A percentile compares a stretch with the other conserved stretches of the same genome.
These are phyloP conservation scores for Mimosa pudica DNA, from an alignment of 306 rosid species.

Conservation along the genomic window DNA sequence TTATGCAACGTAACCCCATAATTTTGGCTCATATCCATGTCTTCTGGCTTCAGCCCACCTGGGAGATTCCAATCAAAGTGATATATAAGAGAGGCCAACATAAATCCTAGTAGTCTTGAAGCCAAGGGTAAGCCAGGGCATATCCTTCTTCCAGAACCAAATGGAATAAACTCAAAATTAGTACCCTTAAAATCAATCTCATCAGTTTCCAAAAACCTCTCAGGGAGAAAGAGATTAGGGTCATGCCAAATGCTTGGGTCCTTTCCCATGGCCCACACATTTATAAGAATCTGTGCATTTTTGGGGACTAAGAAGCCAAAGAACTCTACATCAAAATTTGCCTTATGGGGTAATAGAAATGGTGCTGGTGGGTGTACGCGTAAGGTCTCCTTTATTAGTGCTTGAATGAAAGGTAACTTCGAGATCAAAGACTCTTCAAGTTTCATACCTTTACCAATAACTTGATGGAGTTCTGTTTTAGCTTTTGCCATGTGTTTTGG, in stretches of 20 bases:
- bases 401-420: not conserved
- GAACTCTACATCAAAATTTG: not conserved
- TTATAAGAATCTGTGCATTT: not conserved
- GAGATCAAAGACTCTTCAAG: not conserved
- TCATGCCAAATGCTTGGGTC: not conserved
- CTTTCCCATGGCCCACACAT: not conserved
- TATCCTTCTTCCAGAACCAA: too few species aligned
- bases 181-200: too few species aligned
- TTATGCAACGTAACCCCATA: too few species aligned
- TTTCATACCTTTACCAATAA: not conserved
- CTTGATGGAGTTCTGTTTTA: not conserved
- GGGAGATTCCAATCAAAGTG: too few species aligned
- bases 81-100: too few species aligned
- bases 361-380: conserved; percentile 3
- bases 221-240: too few species aligned
- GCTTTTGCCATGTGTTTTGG: not conserved
- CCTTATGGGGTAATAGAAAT: not conserved
- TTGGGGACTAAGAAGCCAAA: not conserved
- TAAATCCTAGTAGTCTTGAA: too few species aligned
- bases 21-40: too few species aligned
- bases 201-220: too few species aligned
- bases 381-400: not conserved
- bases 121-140: too few species aligned
- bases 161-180: too few species aligned
- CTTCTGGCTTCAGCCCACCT: too few species aligned